A percentile compares a stretch with the other conserved stretches of the same genome.
phyloP scores from a whole-genome alignment of 2,329 filamentous ascomycete genomes.

The Pleomassaria siparia region DNA sequence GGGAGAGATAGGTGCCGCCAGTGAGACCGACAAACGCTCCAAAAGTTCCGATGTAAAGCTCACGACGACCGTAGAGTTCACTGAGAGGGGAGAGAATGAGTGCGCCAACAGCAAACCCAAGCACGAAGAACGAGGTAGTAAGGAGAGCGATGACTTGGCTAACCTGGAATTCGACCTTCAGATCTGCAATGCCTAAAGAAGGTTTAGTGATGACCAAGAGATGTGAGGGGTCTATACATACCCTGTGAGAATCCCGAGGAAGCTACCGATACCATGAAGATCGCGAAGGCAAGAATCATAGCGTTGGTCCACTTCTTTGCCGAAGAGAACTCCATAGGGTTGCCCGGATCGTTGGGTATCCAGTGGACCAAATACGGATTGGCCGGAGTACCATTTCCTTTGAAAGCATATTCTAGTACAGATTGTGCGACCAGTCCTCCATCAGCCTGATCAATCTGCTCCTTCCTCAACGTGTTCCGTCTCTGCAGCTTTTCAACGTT shows the following conservation, averaged over 20 bases:
- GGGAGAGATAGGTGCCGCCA: constrained; percentile 23
- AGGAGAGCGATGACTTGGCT: constrained; percentile 24
- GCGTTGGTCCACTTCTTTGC: constrained; percentile 45
- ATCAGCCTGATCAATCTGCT: not conserved
- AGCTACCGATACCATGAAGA: constrained; percentile 32
- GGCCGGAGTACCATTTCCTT: not conserved
- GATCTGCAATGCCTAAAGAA: constrained; percentile 19
- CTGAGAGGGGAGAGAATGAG: constrained; percentile 36
- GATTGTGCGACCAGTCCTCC: not conserved
- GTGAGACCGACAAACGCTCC: constrained; percentile 51
- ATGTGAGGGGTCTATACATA: constrained; percentile 9
- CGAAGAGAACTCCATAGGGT: constrained; percentile 56
- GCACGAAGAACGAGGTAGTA: constrained; percentile 27
- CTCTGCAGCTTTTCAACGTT: not conserved
- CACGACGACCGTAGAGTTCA: constrained; percentile 38
- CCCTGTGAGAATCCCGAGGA: constrained; percentile 24
- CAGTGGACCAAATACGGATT: constrained; percentile 57
- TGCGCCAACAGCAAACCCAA: constrained; percentile 32
- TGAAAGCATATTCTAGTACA: not conserved
- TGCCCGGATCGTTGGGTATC: constrained; percentile 56
- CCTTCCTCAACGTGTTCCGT: not conserved
- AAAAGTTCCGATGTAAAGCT: constrained; percentile 48
- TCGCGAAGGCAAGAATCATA: constrained; percentile 30
- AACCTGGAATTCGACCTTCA: constrained; percentile 29
- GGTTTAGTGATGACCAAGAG: not conserved